phyloP scores from a whole-genome alignment of 441 rosid genomes.

The Aleurites moluccanus region DNA sequence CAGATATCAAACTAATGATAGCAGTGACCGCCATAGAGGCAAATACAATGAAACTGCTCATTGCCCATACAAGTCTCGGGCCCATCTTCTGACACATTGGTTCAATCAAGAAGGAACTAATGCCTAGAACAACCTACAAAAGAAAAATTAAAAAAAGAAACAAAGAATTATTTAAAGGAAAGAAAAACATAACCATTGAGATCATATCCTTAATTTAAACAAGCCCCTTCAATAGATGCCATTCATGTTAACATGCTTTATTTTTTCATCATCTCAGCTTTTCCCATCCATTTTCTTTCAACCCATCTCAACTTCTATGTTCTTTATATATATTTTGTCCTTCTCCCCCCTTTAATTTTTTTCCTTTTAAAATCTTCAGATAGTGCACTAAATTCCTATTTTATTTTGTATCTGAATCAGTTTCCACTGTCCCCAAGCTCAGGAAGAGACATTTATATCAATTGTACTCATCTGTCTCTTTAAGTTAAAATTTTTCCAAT shows the following conservation, averaged over 20 bases:
- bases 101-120: conserved; percentile 83
- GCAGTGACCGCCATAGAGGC: conserved; percentile 84
- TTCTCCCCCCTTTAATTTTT: neutral
- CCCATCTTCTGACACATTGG: conserved; percentile 88
- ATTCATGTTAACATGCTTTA: neutral
- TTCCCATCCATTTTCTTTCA: neutral
- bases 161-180: conserved; percentile 14
- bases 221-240: neutral
- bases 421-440: neutral
- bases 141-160: conserved; percentile 14
- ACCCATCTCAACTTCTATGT: neutral
- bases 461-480: conserved; percentile 5
- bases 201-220: conserved; percentile 10
- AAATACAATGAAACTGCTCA: conserved; percentile 80
- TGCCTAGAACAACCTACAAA: conserved; percentile 81
- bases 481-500: neutral
- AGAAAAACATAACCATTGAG: conserved; percentile 6
- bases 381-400: neutral
- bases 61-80: conserved; percentile 81
- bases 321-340: neutral
- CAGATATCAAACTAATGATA: conserved; percentile 68
- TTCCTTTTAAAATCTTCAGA: neutral
- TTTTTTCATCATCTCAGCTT: neutral
- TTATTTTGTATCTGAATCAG: neutral
- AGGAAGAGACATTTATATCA: neutral